Conservation (phyloP, 1,139 yeast species). For the Pichia sp. region DNA sequence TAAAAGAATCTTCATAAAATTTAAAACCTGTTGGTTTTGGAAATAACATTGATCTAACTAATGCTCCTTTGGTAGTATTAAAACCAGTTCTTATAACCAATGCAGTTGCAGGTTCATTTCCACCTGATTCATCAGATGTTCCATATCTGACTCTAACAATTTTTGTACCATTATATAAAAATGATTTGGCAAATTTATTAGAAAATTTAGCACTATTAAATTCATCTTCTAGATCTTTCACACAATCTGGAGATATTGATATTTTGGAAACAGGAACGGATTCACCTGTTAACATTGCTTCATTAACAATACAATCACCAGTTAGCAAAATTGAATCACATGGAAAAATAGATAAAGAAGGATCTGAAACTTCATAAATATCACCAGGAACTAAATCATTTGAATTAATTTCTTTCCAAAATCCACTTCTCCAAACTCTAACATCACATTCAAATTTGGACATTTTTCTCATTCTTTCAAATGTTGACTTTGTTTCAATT, state of each 20-base stretch:
- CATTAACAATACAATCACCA: constrained; percentile 92
- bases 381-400: constrained; percentile 95
- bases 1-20: constrained; percentile 88
- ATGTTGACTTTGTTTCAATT: constrained; percentile 73
- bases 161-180: constrained; percentile 81
- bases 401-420: constrained; percentile 81
- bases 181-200: constrained; percentile 63
- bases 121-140: constrained; percentile 27
- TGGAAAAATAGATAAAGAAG: constrained; percentile 65
- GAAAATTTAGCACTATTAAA: constrained; percentile 52
- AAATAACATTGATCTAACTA: constrained; percentile 89
- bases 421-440: constrained; percentile 86
- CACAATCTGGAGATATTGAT: constrained; percentile 58
- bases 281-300: constrained; percentile 57
- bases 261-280: constrained; percentile 90
- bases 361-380: constrained; percentile 73
- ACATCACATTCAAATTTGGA: constrained; percentile 73
- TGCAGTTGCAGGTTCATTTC: constrained; percentile 74
- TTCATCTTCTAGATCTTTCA: constrained; percentile 48
- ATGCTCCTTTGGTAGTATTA: constrained; percentile 92
- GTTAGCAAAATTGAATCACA: constrained; percentile 82
- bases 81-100: constrained; percentile 87
- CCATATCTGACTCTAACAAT: constrained; percentile 73
- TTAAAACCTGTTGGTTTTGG: constrained; percentile 94
- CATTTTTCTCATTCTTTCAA: constrained; percentile 64